Base-by-base conservation (phyloP, 163 green algal species). In the Dunaliella salina region DNA sequence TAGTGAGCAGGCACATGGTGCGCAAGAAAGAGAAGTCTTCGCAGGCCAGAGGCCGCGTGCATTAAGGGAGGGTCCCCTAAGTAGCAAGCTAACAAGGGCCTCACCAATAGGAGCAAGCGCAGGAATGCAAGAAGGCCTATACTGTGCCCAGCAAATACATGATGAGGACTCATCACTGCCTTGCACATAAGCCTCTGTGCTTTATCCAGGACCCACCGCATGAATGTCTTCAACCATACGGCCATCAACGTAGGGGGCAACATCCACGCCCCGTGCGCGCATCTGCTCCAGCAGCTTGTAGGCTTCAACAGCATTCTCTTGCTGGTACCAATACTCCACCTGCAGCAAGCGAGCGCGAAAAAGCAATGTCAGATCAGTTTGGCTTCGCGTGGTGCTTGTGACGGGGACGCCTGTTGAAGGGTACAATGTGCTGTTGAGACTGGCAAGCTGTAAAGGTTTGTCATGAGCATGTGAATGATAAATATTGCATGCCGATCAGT, bases 211-310 rank as follows among this genome's bases (percentile, higher is more conserved):
- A 32, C 69, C 17, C 87, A 90, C 91, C 88, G 90, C 90, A 87
- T 92, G 92, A 40, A 93, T 91, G 22, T 91, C 89, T 34, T 92
- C 88, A n/a, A 94, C 85, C 80, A 93, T 93, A 26, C 84, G 45
- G 5, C 87, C 81, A 82, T 92, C 90, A 32, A 95, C 86, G 91
- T 94, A 94, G 32, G 90, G 90, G 50, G 67, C 82, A n/a, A 93
- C 75, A n/a, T 90, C 85, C 57, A 94, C 90, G 50, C 86, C 85
- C 1, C 90, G 87, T 4, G 88, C 83, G 32, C 80, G 45, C 93
- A 96, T 95, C 79, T 91, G 89, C 88, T 94, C 88, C 22, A 96
- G 87, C 29, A 95, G 89, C 87, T 92, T 88, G 80, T 93, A 91
- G 1, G 93, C 92, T 87, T 95, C 88, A 32, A 87, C 80, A n/a